Conservation (phyloP, 805 yeast genomes). For the Pichia manshurica region DNA sequence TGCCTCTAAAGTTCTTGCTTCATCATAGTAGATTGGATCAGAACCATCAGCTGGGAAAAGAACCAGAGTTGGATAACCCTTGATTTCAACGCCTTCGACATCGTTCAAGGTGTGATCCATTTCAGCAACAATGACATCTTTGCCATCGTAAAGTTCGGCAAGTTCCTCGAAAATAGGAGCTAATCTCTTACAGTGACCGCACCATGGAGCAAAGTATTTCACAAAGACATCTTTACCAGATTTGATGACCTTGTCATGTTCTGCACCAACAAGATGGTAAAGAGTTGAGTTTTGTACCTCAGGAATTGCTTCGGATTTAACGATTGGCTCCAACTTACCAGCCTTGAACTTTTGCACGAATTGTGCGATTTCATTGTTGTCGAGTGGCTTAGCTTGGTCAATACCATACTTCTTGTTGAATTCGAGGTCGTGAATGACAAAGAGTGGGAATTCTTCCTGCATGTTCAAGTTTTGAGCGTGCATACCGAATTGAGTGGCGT, state of each 20-base stretch:
- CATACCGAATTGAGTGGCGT: slow-evolving; percentile 71
- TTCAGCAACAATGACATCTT: slow-evolving; percentile 67
- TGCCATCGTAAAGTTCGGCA: slow-evolving; percentile 59
- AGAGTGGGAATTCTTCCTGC: slow-evolving; percentile 81
- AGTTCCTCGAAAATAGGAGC: slow-evolving; percentile 87
- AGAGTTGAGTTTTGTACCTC: slow-evolving; percentile 67
- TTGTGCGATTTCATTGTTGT: slow-evolving; percentile 47
- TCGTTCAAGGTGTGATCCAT: slow-evolving; percentile 89
- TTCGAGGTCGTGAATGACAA: slow-evolving; percentile 73
- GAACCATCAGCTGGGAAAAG: slow-evolving; percentile 81
- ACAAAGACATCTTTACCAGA: slow-evolving; percentile 72
- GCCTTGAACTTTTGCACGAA: slow-evolving; percentile 59
- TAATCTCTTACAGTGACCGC: slow-evolving; percentile 91
- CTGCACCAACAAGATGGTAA: slow-evolving; percentile 73
- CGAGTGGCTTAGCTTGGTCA: slow-evolving; percentile 50
- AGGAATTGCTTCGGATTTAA: slow-evolving; percentile 86
- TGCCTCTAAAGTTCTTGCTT: slow-evolving; percentile 67
- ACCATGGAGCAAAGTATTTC: slow-evolving; percentile 96
- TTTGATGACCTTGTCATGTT: slow-evolving; percentile 62
- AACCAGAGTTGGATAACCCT: slow-evolving; percentile 89
- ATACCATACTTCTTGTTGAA: slow-evolving; percentile 73
- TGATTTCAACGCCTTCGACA: slow-evolving; percentile 63
- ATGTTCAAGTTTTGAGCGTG: slow-evolving; percentile 85
- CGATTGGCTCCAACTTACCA: slow-evolving; percentile 63
- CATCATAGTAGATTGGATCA: slow-evolving; percentile 59